A percentile compares a stretch with the other conserved stretches of the same genome.
phyloP scores from a whole-genome alignment of 1,139 yeast species.

The Suhomyces kunorum region DNA sequence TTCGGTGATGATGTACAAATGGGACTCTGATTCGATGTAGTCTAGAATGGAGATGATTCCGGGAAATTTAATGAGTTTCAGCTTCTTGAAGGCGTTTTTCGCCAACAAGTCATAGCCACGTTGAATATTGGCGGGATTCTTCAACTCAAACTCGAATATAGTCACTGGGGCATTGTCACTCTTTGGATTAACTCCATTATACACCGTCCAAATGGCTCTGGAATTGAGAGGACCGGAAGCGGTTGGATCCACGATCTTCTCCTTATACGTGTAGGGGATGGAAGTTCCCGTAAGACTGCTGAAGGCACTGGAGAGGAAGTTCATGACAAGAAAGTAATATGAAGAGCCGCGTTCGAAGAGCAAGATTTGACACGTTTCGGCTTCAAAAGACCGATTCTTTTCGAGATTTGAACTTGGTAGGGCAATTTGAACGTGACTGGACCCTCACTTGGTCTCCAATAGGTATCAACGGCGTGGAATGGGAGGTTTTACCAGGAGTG shows the following conservation, averaged over 20 bases:
- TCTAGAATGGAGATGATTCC: slow-evolving; percentile 73
- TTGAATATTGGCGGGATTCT: slow-evolving; percentile 37
- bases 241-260: slow-evolving; percentile 35
- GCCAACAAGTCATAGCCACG: slow-evolving; percentile 49
- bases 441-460: not conserved
- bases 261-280: slow-evolving; percentile 59
- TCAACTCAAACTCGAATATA: slow-evolving; percentile 63
- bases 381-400: too few species aligned
- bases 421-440: not conserved
- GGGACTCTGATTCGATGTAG: slow-evolving; percentile 62
- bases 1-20: slow-evolving; percentile 76
- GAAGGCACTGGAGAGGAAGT: slow-evolving; percentile 59
- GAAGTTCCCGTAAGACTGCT: slow-evolving; percentile 54
- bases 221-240: slow-evolving; percentile 28
- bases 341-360: not conserved
- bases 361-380: too few species aligned
- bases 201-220: slow-evolving; percentile 49
- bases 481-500: too few species aligned
- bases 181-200: slow-evolving; percentile 49
- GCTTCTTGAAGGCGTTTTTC: slow-evolving; percentile 61
- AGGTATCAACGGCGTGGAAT: not conserved
- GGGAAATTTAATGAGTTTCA: slow-evolving; percentile 73
- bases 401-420: not conserved
- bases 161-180: slow-evolving; percentile 45
- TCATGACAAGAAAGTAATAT: slow-evolving; percentile 38